Percentiles rank a stretch among this genome's conserved stretches.
Conservation (phyloP, 2,329 filamentous ascomycete genomes). For the Curvularia spicifera region DNA sequence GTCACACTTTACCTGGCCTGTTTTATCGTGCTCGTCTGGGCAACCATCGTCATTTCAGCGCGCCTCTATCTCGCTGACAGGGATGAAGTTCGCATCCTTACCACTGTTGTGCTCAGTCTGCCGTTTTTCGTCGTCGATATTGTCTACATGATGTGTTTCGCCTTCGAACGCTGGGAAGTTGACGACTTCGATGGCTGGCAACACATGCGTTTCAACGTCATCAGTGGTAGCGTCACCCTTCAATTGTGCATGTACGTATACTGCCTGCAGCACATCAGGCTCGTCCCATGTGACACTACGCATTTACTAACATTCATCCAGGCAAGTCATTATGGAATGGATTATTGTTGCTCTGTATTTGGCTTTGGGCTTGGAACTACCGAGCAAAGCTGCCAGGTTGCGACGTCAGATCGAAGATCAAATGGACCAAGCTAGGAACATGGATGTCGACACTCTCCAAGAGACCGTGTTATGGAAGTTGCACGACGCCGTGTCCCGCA, state of each 20-base stretch:
- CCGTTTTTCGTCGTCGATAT: slow-evolving; percentile 47
- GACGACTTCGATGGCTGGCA: slow-evolving; percentile 17
- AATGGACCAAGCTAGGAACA: slow-evolving; percentile 31
- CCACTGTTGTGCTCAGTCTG: slow-evolving; percentile 44
- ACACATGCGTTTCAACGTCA: slow-evolving; percentile 43
- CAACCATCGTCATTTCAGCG: slow-evolving; percentile 45
- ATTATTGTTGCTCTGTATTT: slow-evolving; percentile 44
- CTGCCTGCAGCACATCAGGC: background rate
- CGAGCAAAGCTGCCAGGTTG: slow-evolving; percentile 40
- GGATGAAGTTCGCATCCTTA: slow-evolving; percentile 44
- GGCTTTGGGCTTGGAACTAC: slow-evolving; percentile 39
- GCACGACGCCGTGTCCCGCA: slow-evolving; percentile 35
- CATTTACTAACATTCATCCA: slow-evolving; percentile 12
- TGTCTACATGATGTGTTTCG: slow-evolving; percentile 50
- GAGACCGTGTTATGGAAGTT: slow-evolving; percentile 44
- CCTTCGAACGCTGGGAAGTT: slow-evolving; percentile 35
- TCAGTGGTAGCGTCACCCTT: slow-evolving; percentile 43
- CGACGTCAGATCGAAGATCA: slow-evolving; percentile 39
- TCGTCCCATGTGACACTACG: background rate
- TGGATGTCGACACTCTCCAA: slow-evolving; percentile 39
- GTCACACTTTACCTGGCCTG: slow-evolving; percentile 44
- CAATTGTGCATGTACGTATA: slow-evolving; percentile 47
- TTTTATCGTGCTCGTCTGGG: slow-evolving; percentile 44
- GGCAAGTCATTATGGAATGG: slow-evolving; percentile 48
- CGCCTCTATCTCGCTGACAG: slow-evolving; percentile 44